A percentile compares a stretch with the other conserved stretches of the same genome.
These are phyloP conservation scores for Pistacia atlantica DNA, from an alignment of 345 rosid genomes.

Conservation along the genomic window DNA sequence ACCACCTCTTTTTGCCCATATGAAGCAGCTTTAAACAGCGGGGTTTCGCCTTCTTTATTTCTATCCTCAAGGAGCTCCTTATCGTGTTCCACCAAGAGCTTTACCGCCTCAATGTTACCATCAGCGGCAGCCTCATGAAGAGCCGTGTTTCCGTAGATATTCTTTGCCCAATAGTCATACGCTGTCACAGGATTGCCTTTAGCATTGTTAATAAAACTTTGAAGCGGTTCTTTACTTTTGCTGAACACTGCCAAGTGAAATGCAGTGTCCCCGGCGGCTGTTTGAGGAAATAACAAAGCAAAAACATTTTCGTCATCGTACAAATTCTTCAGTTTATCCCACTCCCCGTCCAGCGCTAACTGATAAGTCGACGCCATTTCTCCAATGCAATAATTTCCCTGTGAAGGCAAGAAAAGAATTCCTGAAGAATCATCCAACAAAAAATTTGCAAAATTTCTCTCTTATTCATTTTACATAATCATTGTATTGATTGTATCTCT, in stretches of 20 bases:
- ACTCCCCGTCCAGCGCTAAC: no score
- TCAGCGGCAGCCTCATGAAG: conserved; percentile 21
- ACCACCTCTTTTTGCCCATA: background rate
- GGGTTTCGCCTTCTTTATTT: background rate
- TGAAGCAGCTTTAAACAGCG: background rate
- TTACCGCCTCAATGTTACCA: background rate
- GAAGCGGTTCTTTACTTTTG: background rate
- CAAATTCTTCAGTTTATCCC: no score
- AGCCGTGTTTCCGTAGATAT: conserved; percentile 9
- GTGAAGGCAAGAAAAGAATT: no score
- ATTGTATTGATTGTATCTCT: no score
- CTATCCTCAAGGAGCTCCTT: background rate
- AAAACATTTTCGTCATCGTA: no score
- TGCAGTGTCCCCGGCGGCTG: background rate
- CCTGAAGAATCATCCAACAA: no score
- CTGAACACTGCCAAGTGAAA: background rate
- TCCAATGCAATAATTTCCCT: no score
- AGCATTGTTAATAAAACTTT: background rate
- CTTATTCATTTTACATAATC: no score
- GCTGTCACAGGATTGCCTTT: rapidly evolving
- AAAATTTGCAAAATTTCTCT: no score
- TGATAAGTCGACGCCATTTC: no score
- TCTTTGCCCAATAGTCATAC: background rate
- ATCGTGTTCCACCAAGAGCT: background rate
- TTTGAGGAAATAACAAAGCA: background rate